phyloP scores from a whole-genome alignment of 2,329 filamentous ascomycete species.

The Penicillium sp. region DNA sequence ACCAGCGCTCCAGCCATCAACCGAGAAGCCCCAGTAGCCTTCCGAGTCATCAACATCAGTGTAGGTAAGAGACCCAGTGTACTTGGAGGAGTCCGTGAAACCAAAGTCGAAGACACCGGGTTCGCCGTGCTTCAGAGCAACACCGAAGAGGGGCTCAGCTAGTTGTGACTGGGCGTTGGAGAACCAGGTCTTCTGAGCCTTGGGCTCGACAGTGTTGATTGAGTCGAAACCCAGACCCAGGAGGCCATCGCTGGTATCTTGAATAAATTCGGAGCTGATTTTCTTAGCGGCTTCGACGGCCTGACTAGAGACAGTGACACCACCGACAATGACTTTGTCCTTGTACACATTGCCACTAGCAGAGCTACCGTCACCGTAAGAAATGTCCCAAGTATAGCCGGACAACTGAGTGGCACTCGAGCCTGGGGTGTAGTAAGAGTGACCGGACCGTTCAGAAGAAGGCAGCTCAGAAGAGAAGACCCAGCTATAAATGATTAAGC shows the following conservation, averaged over 20 bases:
- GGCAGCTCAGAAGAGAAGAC: constrained; percentile 64
- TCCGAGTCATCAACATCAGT: constrained; percentile 56
- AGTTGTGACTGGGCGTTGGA: constrained; percentile 57
- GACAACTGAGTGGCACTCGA: constrained; percentile 44
- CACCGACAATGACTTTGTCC: constrained; percentile 64
- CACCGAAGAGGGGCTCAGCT: constrained; percentile 54
- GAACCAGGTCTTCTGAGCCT: constrained; percentile 57
- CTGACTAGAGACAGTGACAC: constrained; percentile 59
- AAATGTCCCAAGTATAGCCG: constrained; percentile 59
- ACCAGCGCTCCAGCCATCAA: constrained; percentile 58
- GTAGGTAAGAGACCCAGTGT: constrained; percentile 60
- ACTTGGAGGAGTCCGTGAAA: constrained; percentile 59
- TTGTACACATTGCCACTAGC: constrained; percentile 65
- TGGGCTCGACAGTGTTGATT: constrained; percentile 58
- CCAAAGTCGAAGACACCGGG: constrained; percentile 59
- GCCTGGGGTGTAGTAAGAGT: constrained; percentile 59
- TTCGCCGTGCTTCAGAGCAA: constrained; percentile 53
- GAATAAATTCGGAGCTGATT: constrained; percentile 56
- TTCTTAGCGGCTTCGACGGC: constrained; percentile 65
- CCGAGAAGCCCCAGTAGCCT: constrained; percentile 64
- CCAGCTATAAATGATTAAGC: constrained; percentile 49
- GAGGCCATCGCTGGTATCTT: constrained; percentile 58
- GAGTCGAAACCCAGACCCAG: constrained; percentile 61
- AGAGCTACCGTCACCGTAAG: constrained; percentile 65
- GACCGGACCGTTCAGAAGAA: constrained; percentile 51